A percentile compares a stretch with the other conserved stretches of the same genome.
Evolutionary conservation across 164 flowering plant genomes (phyloP).

Genomic region (Aristolochia contorta): DNA sequence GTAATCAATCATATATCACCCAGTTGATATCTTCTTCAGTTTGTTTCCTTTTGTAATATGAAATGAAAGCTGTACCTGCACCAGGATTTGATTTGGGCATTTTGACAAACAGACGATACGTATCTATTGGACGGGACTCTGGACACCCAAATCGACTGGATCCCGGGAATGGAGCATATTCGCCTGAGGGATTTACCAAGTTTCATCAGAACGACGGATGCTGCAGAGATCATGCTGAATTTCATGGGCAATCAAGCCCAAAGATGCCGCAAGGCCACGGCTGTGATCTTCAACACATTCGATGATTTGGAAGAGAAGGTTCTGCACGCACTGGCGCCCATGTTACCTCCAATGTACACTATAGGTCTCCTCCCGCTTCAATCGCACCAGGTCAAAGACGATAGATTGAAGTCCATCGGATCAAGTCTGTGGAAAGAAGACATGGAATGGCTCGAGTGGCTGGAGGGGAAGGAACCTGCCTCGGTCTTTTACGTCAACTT

Average conservation of each 20-base stretch:
- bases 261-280: constrained; percentile 6
- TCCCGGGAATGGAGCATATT: constrained; percentile 21
- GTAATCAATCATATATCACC: too few species aligned
- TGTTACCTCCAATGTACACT: constrained; percentile 11
- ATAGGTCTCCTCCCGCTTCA: constrained; percentile 21
- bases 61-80: neutral
- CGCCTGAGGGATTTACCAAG: constrained; percentile 25
- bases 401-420: neutral
- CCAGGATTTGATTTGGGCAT: neutral
- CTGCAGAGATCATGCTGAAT: constrained; percentile 11
- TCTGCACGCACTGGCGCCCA: constrained; percentile 8
- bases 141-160: constrained; percentile 25
- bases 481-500: constrained; percentile 34
- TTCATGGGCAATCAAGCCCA: constrained; percentile 4
- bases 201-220: constrained; percentile 15
- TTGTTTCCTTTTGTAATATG: too few species aligned
- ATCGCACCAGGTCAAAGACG: neutral
- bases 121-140: constrained; percentile 19
- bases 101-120: constrained; percentile 18
- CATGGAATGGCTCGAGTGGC: constrained; percentile 24
- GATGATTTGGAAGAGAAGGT: constrained; percentile 13
- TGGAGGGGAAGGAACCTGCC: constrained; percentile 11
- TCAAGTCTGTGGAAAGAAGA: constrained; percentile 31
- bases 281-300: constrained; percentile 16
- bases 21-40: too few species aligned